These are phyloP conservation scores for Apocynum venetum DNA, from an alignment of 257 asterid species.

Conservation along the genomic window DNA sequence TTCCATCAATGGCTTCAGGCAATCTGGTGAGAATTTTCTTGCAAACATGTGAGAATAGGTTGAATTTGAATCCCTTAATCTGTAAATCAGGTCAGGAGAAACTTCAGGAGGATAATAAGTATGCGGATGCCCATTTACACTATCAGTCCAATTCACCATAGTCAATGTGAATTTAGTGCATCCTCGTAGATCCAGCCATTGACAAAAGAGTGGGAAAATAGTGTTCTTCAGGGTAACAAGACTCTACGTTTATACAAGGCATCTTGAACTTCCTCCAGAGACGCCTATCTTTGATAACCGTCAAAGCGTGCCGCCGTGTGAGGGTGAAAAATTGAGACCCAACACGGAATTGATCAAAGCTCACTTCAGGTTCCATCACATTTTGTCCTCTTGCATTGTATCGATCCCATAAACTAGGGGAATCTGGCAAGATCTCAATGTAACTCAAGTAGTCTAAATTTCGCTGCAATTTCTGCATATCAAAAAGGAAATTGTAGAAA, in stretches of 20 bases:
- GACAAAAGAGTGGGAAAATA: conserved; percentile 83
- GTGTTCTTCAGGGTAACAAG: conserved; percentile 91
- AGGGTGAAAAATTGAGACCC: conserved; percentile 86
- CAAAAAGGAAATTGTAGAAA: conserved; percentile 54
- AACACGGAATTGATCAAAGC: conserved; percentile 55
- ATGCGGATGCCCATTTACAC: conserved; percentile 79
- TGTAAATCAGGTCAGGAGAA: conserved; percentile 53
- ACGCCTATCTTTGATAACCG: conserved; percentile 74
- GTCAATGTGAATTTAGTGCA: conserved; percentile 63
- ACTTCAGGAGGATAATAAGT: conserved; percentile 69
- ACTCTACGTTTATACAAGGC: conserved; percentile 68
- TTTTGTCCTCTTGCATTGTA: conserved; percentile 73
- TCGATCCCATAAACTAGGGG: conserved; percentile 44
- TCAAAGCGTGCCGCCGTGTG: conserved; percentile 56
- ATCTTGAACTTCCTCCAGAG: conserved; percentile 80
- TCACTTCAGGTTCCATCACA: conserved; percentile 78
- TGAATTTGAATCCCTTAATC: conserved; percentile 65
- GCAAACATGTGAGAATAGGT: conserved; percentile 64
- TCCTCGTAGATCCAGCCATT: conserved; percentile 66
- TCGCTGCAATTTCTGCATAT: conserved; percentile 44
- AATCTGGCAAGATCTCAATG: conserved; percentile 57
- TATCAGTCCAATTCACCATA: conserved; percentile 84
- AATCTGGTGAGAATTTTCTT: conserved; percentile 76
- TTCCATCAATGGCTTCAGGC: conserved; percentile 66
- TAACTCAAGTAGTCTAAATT: conserved; percentile 54